Evolutionary conservation across 768 basidiomycete species (phyloP), one percentile per base, ranked within the genome.

Genomic region (Suillus bovinus): DNA sequence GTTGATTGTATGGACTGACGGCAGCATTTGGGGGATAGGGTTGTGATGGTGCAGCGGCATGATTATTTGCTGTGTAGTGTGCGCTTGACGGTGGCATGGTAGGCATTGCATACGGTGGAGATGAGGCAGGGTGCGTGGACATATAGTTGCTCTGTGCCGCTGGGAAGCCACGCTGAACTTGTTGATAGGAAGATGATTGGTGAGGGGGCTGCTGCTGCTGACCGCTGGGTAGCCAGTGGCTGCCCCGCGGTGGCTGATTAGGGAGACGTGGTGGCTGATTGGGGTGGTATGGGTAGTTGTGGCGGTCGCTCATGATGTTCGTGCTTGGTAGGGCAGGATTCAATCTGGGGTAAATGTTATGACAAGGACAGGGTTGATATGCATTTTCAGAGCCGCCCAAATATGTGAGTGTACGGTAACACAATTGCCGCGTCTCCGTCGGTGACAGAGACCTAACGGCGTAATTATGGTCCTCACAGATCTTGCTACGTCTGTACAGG

Each of bases 331-430:
- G 47, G 14, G 50, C 20, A 33, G 33, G 29, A 16, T 14, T 42
- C 58, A 14, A 56, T 33, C 20, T 60, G 61, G 61, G 56, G 36
- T 27, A 29, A 56, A 56, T 56, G 31, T 39, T 16, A 10, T 38
- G 36, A 27, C 42, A 16, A 38, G 44, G 33, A 14, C 16, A 52
- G 61, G 73, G 73, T 75, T 74, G 75, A 74, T 75, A 74, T 62
- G 75, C 66, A 24, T 70, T 74, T 74, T 65, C 71, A 73, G 75
- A 52, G 36, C 73, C 75, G 71, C 71, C 66, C 63, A 44, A 16
- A 54, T 60, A 63, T 67, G 71, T 72, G 59, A 70, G 46, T 61
- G 67, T 72, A 69, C 66, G 61, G 55, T 68, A 67, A 66, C 63
- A 61, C n/a, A n/a, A n/a, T 76, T 71, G 73, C 73, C 73, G 72